Evolutionary conservation across 1,139 yeast genomes (phyloP).

Genomic region (Pneumocystis wakefieldiae): DNA sequence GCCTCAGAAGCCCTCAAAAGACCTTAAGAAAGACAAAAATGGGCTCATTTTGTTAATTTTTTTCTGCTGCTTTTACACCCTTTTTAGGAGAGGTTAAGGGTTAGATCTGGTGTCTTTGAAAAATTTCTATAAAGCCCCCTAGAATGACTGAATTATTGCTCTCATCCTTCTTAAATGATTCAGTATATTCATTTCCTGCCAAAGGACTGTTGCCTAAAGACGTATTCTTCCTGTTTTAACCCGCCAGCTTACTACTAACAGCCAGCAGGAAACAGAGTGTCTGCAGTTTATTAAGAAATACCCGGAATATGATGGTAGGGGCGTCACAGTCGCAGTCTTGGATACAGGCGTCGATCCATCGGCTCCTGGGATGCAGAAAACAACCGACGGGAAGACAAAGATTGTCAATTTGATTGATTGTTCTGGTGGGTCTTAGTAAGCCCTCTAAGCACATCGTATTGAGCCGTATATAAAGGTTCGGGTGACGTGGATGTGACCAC

Average conservation of each 20-base stretch:
- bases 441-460: neutral
- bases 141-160: neutral
- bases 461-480: neutral
- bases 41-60: no score
- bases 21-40: no score
- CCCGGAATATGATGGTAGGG: slow-evolving; percentile 12
- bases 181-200: neutral
- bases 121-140: no score
- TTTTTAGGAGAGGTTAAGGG: no score
- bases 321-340: slow-evolving; percentile 11
- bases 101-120: no score
- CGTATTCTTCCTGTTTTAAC: neutral
- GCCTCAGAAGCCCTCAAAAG: no score
- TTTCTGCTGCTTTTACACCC: no score
- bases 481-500: neutral
- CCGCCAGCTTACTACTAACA: neutral
- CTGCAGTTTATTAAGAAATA: slow-evolving; percentile 7
- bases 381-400: slow-evolving; percentile 11
- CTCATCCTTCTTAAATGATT: neutral
- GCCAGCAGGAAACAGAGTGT: slow-evolving; percentile 9
- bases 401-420: slow-evolving; percentile 11
- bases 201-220: neutral
- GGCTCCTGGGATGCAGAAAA: slow-evolving; percentile 9
- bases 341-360: slow-evolving; percentile 14
- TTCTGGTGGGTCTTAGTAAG: slow-evolving; percentile 10